These are phyloP conservation scores for Apiospora marii DNA, from an alignment of 2,329 filamentous ascomycete species.

Conservation along the genomic window DNA sequence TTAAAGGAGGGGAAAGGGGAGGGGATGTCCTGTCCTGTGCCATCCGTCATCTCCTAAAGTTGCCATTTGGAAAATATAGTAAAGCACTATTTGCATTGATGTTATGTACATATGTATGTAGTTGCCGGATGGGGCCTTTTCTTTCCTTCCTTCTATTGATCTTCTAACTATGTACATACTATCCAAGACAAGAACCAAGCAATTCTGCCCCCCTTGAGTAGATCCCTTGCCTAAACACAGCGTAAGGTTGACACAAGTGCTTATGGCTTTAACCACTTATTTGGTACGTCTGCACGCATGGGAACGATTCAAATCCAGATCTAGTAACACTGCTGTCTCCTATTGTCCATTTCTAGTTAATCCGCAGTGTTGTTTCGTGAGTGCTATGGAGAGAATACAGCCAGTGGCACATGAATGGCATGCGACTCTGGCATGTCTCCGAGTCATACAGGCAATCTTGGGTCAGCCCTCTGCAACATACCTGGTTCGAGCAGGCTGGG, in stretches of 20 bases:
- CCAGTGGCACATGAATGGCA: not conserved
- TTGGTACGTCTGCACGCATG: not conserved
- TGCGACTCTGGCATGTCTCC: not conserved
- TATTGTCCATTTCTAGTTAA: not conserved
- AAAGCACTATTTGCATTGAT: not conserved
- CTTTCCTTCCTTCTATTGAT: not conserved
- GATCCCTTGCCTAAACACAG: constrained; percentile 2
- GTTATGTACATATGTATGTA: no score
- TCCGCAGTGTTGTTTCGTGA: not conserved
- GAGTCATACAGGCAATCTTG: not conserved
- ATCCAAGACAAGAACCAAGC: not conserved
- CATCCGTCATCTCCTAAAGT: constrained; percentile 8
- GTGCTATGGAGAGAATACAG: not conserved
- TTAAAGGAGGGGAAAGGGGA: not conserved
- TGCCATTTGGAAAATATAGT: not conserved
- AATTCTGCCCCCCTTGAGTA: not conserved
- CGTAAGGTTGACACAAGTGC: not conserved
- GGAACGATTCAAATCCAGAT: not conserved
- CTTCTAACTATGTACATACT: not conserved
- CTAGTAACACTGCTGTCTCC: not conserved
- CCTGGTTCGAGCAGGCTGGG: not conserved
- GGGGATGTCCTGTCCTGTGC: not conserved
- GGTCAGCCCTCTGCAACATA: not conserved
- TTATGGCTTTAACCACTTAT: not conserved
- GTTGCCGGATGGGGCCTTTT: not conserved